phyloP scores from a whole-genome alignment of 257 asterid genomes.

The Nicotiana tabacum region DNA sequence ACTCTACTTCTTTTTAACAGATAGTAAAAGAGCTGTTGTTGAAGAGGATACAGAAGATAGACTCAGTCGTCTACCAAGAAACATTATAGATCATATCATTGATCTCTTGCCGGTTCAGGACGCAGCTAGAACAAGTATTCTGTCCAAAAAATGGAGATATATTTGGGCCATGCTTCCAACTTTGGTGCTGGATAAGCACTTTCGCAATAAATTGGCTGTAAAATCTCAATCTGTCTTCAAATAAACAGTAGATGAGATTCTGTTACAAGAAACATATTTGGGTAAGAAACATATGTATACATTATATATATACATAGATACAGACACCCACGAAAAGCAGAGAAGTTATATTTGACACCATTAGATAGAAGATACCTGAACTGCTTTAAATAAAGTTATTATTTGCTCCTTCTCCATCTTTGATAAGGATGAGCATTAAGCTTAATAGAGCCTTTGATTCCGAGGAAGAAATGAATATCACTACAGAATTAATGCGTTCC shows the following conservation, averaged over 20 bases:
- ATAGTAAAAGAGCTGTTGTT: no score
- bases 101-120: background rate
- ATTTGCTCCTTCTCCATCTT: no score
- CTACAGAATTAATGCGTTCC: background rate
- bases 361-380: background rate
- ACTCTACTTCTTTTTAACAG: no score
- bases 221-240: no score
- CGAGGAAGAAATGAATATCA: background rate
- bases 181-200: background rate
- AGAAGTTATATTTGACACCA: background rate
- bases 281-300: no score
- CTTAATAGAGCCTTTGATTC: no score
- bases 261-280: background rate
- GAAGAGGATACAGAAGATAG: background rate
- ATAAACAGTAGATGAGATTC: background rate
- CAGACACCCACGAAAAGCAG: no score
- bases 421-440: background rate
- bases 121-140: constrained; percentile 18
- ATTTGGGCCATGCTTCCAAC: constrained; percentile 5
- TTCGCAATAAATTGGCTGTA: background rate
- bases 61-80: constrained; percentile 12
- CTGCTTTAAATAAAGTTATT: no score
- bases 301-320: no score
- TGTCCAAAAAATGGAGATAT: constrained; percentile 11
- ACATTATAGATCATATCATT: constrained; percentile 7